A percentile compares a stretch with the other conserved stretches of the same genome.
phyloP scores from a whole-genome alignment of 192 early-diverging fungal species.

The Rhizophagus sp. region DNA sequence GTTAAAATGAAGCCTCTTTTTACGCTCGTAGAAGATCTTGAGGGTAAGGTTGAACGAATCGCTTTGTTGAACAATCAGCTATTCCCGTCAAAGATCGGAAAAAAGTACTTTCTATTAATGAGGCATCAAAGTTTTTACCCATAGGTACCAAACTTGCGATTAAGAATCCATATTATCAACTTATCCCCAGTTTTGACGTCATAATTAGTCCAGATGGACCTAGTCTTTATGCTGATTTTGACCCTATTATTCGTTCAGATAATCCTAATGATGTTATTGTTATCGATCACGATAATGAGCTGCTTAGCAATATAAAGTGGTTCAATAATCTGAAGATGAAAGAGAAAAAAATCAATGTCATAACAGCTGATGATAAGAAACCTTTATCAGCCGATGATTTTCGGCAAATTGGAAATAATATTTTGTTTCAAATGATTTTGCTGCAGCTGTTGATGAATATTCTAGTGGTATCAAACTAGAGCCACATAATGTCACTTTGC shows the following conservation, averaged over 20 bases:
- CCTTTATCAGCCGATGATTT: background rate
- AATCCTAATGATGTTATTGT: background rate
- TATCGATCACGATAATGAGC: background rate
- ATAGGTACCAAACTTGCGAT: background rate
- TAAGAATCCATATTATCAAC: slow-evolving; percentile 1
- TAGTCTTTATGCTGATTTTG: background rate
- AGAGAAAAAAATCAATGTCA: background rate
- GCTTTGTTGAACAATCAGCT: background rate
- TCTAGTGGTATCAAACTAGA: background rate
- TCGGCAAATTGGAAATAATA: background rate
- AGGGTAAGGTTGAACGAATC: background rate
- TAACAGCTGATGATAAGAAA: background rate
- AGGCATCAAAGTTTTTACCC: background rate
- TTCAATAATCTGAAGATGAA: background rate
- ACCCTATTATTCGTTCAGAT: background rate
- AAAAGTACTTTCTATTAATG: background rate
- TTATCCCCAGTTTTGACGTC: background rate
- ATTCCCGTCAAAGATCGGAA: background rate
- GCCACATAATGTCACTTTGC: background rate
- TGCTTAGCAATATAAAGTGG: background rate
- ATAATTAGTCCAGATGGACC: background rate
- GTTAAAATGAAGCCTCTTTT: background rate
- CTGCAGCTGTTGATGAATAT: background rate
- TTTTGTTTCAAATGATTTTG: slow-evolving; percentile 3
- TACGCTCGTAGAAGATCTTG: slow-evolving; percentile 1